Percentiles rank a stretch among this genome's conserved stretches.
Evolutionary conservation across 495 filamentous ascomycete species (phyloP).

Genomic region (Penicillium diatomitis): DNA sequence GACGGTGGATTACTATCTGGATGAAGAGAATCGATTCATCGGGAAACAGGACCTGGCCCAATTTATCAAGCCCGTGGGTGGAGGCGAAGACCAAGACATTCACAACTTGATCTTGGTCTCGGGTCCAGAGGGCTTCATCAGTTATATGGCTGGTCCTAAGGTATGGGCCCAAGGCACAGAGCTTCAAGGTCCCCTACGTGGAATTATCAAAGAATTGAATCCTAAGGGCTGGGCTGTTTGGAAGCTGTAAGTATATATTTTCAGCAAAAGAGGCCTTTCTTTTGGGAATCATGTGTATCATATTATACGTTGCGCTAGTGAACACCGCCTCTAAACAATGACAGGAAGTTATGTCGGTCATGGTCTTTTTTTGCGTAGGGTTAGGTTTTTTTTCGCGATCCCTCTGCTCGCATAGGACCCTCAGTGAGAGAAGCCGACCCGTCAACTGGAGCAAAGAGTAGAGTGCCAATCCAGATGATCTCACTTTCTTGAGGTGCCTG

Average conservation of each 20-base stretch:
- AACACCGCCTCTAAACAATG: constrained; percentile 8
- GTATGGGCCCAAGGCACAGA: constrained; percentile 61
- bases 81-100: constrained; percentile 12
- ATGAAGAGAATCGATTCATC: constrained; percentile 65
- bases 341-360: too few relatives aligned
- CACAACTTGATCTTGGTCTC: constrained; percentile 67
- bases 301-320: constrained; percentile 9
- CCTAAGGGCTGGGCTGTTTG: constrained; percentile 49
- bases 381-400: too few relatives aligned
- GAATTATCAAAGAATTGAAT: constrained; percentile 45
- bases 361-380: too few relatives aligned
- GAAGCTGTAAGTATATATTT: constrained; percentile 41
- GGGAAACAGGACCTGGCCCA: constrained; percentile 37
- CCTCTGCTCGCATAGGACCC: too few relatives aligned
- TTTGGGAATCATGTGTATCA: constrained; percentile 13
- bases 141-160: constrained; percentile 69
- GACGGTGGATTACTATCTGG: constrained; percentile 62
- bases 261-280: not conserved
- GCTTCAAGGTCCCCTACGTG: constrained; percentile 55
- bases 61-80: constrained; percentile 16
- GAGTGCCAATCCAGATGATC: too few relatives aligned
- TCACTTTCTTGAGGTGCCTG: too few relatives aligned
- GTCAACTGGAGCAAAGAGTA: too few relatives aligned
- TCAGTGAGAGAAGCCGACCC: too few relatives aligned
- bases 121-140: constrained; percentile 85